phyloP scores from a whole-genome alignment of 139 green algal genomes.

The Chlamydomonas schloesseri region DNA sequence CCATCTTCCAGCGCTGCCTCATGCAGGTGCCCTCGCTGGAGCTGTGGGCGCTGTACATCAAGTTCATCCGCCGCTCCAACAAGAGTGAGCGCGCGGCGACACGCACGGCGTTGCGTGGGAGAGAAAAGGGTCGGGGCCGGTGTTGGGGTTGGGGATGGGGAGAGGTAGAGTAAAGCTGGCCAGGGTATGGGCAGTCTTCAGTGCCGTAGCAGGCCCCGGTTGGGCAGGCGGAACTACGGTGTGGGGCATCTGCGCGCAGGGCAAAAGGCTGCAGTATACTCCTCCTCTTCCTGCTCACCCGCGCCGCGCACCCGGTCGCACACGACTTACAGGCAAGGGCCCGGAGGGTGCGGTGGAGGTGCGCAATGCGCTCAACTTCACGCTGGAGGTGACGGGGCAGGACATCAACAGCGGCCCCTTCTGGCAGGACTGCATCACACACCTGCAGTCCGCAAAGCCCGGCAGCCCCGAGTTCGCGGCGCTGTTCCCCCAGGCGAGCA shows the following conservation, averaged over 20 bases:
- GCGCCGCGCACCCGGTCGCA: too few species aligned
- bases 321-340: conserved; percentile 62
- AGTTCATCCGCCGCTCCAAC: conserved; percentile 77
- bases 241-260: too few species aligned
- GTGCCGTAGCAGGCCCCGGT: too few species aligned
- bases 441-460: conserved; percentile 74
- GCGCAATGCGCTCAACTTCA: conserved; percentile 87
- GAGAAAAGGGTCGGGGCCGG: too few species aligned
- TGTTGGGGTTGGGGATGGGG: too few species aligned
- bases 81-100: conserved; percentile 43
- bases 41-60: conserved; percentile 87
- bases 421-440: conserved; percentile 90
- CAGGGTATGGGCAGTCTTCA: too few species aligned
- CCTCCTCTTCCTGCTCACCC: too few species aligned
- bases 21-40: conserved; percentile 80
- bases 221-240: too few species aligned
- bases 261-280: too few species aligned
- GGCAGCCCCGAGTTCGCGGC: conserved; percentile 72
- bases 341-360: conserved; percentile 75
- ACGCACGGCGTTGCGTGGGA: too few species aligned
- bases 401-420: conserved; percentile 76
- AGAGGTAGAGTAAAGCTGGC: too few species aligned
- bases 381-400: conserved; percentile 84
- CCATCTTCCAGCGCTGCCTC: conserved; percentile 88
- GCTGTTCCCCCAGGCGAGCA: conserved; percentile 67